Evolutionary conservation across 2,329 filamentous ascomycete species (phyloP).

Genomic region (Colletotrichum nymphaeae): DNA sequence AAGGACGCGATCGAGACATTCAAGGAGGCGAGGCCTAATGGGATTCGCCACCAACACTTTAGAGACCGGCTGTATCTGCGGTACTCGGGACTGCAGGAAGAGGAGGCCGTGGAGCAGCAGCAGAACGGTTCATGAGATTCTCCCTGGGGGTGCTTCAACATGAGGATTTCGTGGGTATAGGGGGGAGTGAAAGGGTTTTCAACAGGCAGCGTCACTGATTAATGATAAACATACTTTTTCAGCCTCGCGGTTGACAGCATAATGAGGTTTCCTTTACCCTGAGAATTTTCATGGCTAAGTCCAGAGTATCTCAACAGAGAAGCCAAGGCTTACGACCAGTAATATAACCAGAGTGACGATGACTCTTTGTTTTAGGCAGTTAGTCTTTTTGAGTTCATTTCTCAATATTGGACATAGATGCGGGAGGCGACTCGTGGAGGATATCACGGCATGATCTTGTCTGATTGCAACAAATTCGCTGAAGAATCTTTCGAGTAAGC

Average conservation of each 20-base stretch:
- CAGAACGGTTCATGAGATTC: not conserved
- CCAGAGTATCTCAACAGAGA: no score
- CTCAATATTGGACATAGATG: not conserved
- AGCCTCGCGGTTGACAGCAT: not conserved
- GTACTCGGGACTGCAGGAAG: constrained; percentile 62
- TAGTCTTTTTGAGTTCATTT: not conserved
- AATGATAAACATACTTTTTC: constrained; percentile 4
- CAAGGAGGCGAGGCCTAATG: constrained; percentile 76
- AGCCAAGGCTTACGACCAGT: no score
- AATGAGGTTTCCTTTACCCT: not conserved
- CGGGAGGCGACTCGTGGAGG: not conserved
- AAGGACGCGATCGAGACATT: constrained; percentile 86
- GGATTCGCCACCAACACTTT: constrained; percentile 92
- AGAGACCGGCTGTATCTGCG: constrained; percentile 84
- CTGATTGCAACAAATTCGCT: not conserved
- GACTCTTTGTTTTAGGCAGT: no score
- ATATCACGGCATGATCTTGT: not conserved
- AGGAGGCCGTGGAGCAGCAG: not conserved
- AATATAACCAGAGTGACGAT: no score
- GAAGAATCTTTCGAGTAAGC: not conserved
- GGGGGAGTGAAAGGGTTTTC: not conserved
- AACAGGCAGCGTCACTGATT: constrained; percentile 5
- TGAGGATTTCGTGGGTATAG: not conserved
- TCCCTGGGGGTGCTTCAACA: not conserved
- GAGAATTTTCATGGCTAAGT: not conserved